Evolutionary conservation across 257 asterid species (phyloP).

Genomic region (Nicotiana benthamiana): DNA sequence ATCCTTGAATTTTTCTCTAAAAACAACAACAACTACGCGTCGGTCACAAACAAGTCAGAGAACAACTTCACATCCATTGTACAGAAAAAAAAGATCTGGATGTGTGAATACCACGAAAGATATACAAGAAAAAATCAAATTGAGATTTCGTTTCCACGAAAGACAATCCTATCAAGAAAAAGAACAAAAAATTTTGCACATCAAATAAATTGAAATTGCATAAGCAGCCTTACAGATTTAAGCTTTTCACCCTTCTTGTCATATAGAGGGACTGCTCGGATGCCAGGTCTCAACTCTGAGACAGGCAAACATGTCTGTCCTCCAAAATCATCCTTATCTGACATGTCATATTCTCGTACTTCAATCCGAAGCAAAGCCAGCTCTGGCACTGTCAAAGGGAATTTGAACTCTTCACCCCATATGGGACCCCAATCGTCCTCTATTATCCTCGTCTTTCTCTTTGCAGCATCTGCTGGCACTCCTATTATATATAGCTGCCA

Average conservation of each 20-base stretch:
- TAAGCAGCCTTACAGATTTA: constrained; percentile 81
- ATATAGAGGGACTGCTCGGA: constrained; percentile 76
- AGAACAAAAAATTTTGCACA: neutral
- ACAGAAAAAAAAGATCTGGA: neutral
- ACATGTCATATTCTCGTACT: constrained; percentile 73
- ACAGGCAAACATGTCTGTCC: constrained; percentile 94
- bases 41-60: no score
- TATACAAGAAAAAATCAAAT: neutral
- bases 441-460: constrained; percentile 68
- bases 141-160: neutral
- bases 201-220: constrained; percentile 68
- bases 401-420: constrained; percentile 80
- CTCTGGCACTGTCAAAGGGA: constrained; percentile 85
- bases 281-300: constrained; percentile 78
- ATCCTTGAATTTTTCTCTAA: neutral
- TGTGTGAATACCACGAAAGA: neutral
- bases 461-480: constrained; percentile 65
- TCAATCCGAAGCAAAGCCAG: constrained; percentile 76
- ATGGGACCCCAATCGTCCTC: constrained; percentile 93
- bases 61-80: neutral
- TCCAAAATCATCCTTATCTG: constrained; percentile 98
- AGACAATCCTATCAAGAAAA: neutral
- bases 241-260: constrained; percentile 75
- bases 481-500: constrained; percentile 64
- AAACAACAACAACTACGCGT: no score